Conservation (phyloP, 106 monocot species). For the Vanilla planifolia region DNA sequence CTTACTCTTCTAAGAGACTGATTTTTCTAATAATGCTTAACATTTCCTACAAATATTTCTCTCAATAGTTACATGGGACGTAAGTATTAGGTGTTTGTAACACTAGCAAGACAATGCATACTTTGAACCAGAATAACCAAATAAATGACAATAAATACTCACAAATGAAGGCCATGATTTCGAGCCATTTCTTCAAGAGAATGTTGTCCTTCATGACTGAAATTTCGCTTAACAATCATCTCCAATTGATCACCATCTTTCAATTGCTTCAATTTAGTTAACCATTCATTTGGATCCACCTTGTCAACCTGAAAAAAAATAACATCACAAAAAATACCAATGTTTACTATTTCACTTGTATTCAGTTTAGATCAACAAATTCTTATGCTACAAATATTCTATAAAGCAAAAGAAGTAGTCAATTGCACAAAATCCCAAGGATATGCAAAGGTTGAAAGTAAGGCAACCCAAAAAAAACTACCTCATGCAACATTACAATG, state of each 20-base stretch:
- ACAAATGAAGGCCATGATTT: conserved; percentile 79
- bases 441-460: neutral
- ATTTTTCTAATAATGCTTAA: too few relatives aligned
- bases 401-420: conserved; percentile 2
- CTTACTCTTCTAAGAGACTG: too few relatives aligned
- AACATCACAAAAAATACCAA: neutral
- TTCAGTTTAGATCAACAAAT: neutral
- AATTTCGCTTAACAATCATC: conserved; percentile 71
- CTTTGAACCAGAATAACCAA: too few relatives aligned
- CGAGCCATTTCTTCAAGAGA: conserved; percentile 77
- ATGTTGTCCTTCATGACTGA: conserved; percentile 76
- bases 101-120: too few relatives aligned
- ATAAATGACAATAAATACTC: conserved; percentile 18
- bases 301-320: conserved; percentile 63
- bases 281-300: conserved; percentile 89
- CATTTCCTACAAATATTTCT: too few relatives aligned
- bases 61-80: too few relatives aligned
- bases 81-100: too few relatives aligned
- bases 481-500: too few relatives aligned
- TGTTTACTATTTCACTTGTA: neutral
- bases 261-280: conserved; percentile 56
- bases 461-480: neutral
- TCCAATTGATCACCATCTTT: conserved; percentile 72
- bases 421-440: too few relatives aligned
- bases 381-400: neutral